Conservation (phyloP, 192 early-diverging fungal genomes). For the Entomortierella chlamydospora region DNA sequence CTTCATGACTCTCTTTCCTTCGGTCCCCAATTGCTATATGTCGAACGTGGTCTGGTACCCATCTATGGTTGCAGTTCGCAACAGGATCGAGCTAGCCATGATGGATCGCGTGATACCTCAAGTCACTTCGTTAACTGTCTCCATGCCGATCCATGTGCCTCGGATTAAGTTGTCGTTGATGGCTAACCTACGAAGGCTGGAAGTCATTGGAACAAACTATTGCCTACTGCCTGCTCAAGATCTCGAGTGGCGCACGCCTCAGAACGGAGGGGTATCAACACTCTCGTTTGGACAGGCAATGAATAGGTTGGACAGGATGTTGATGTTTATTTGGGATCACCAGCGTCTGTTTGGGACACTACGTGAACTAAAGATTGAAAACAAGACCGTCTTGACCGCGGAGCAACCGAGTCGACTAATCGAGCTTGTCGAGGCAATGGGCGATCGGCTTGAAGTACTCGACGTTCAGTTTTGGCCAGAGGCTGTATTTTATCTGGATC, state of each 20-base stretch:
- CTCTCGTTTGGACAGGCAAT: neutral
- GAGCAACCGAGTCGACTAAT: constrained; percentile 11
- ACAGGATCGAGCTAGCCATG: constrained; percentile 44
- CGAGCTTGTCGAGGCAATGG: constrained; percentile 48
- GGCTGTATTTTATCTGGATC: constrained; percentile 37
- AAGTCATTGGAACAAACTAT: constrained; percentile 30
- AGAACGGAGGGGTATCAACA: neutral
- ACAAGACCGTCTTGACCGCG: neutral
- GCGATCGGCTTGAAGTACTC: constrained; percentile 31
- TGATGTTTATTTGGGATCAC: constrained; percentile 47
- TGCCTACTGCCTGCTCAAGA: constrained; percentile 26
- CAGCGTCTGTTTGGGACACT: constrained; percentile 35
- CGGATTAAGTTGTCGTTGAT: constrained; percentile 19
- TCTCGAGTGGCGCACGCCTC: neutral
- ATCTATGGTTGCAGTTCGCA: constrained; percentile 38
- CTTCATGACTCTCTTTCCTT: constrained; percentile 49
- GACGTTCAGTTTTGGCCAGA: constrained; percentile 43
- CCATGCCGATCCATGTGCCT: constrained; percentile 40
- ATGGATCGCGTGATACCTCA: constrained; percentile 29
- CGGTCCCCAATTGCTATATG: constrained; percentile 49
- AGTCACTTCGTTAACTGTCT: constrained; percentile 19
- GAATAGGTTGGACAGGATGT: constrained; percentile 24
- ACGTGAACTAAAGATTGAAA: constrained; percentile 37
- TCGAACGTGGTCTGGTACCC: constrained; percentile 46
- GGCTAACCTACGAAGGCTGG: constrained; percentile 28